Evolutionary conservation across 2,329 filamentous ascomycete genomes (phyloP).

Genomic region (Sporothrix pallida): DNA sequence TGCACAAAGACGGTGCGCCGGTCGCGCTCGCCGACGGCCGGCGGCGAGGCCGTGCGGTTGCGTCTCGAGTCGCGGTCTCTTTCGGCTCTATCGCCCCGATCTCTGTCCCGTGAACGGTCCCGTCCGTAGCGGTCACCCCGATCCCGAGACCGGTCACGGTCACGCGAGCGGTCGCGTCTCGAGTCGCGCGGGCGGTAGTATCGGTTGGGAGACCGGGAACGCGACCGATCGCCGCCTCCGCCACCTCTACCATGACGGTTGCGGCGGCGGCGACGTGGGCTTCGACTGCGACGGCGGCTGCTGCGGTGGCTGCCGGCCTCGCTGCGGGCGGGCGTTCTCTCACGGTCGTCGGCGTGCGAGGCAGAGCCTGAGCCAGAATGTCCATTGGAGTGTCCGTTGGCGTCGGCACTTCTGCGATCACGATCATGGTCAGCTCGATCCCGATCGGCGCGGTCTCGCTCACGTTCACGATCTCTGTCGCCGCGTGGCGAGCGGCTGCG

Average conservation of each 20-base stretch:
- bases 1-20: conserved; percentile 97
- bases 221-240: conserved; percentile 68
- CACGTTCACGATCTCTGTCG: conserved; percentile 49
- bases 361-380: neutral
- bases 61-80: neutral
- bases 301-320: conserved; percentile 81
- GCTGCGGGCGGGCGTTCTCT: conserved; percentile 70
- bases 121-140: conserved; percentile 28
- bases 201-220: conserved; percentile 64
- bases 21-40: conserved; percentile 95
- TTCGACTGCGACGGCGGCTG: conserved; percentile 76
- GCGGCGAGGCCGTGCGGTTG: conserved; percentile 60
- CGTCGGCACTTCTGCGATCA: conserved; percentile 46
- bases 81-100: conserved; percentile 1
- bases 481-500: conserved; percentile 53
- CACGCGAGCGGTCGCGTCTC: conserved; percentile 38
- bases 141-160: conserved; percentile 29
- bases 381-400: neutral
- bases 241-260: conserved; percentile 21
- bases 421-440: conserved; percentile 39
- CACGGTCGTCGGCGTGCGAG: conserved; percentile 16
- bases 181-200: conserved; percentile 62
- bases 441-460: conserved; percentile 46
- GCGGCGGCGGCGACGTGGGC: conserved; percentile 32
- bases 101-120: conserved; percentile 51